Conservation (phyloP, 2,329 filamentous ascomycete species). For the Leptographium lundbergii region DNA sequence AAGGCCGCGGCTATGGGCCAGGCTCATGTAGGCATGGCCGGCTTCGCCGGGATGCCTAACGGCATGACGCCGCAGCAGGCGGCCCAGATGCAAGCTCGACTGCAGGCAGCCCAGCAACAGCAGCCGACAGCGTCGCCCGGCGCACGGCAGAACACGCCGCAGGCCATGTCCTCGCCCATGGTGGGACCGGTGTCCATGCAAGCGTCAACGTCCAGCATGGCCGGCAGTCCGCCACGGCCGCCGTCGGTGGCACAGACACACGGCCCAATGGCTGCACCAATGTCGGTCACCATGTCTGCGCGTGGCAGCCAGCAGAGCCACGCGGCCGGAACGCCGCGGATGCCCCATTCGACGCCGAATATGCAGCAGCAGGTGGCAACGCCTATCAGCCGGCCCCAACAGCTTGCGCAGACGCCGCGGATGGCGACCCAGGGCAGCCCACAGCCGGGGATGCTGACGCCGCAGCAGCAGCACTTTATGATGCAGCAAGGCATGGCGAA, state of each 20-base stretch:
- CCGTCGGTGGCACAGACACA: conserved; percentile 52
- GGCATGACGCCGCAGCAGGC: conserved; percentile 22
- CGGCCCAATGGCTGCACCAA: conserved; percentile 42
- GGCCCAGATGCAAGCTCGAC: conserved; percentile 32
- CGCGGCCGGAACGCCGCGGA: conserved; percentile 47
- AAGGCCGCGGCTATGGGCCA: conserved; percentile 18
- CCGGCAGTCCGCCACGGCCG: conserved; percentile 53
- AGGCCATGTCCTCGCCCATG: conserved; percentile 53
- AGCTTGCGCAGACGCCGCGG: conserved; percentile 42
- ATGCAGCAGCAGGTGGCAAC: conserved; percentile 40
- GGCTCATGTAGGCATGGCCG: conserved; percentile 30
- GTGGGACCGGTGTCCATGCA: conserved; percentile 52
- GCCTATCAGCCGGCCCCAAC: conserved; percentile 36
- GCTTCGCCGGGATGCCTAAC: conserved; percentile 23
- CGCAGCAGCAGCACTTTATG: conserved; percentile 41
- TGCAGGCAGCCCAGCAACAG: conserved; percentile 43
- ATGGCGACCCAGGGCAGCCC: conserved; percentile 40
- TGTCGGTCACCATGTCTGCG: conserved; percentile 50
- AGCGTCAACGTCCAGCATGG: conserved; percentile 53
- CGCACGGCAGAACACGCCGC: conserved; percentile 49
- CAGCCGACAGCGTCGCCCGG: conserved; percentile 55
- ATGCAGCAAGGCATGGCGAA: conserved; percentile 27
- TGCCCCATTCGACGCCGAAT: conserved; percentile 48
- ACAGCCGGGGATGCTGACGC: conserved; percentile 41
- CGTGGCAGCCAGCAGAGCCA: conserved; percentile 56